Evolutionary conservation across 345 rosid genomes (phyloP).

Genomic region (Barbarea vulgaris): DNA sequence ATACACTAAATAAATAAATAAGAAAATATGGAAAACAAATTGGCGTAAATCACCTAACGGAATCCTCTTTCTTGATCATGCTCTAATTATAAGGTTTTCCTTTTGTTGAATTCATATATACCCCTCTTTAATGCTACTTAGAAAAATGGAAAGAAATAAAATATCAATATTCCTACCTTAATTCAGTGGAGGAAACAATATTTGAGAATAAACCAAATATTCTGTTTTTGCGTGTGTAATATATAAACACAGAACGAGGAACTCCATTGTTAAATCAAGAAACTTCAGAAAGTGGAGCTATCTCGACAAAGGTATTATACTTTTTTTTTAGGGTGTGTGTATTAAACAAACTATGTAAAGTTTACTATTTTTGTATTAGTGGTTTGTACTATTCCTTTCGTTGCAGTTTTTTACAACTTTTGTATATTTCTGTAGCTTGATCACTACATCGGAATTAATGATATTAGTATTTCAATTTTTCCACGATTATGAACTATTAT

Average conservation of each 20-base stretch:
- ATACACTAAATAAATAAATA: not conserved
- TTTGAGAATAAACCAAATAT: conserved; percentile 17
- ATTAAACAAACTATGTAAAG: not conserved
- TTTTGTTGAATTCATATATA: not conserved
- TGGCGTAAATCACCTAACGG: conserved; percentile 6
- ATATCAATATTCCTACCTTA: conserved; percentile 14
- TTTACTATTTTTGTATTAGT: not conserved
- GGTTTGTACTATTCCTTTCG: not conserved
- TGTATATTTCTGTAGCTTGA: not conserved
- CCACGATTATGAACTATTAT: not conserved
- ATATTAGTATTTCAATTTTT: not conserved
- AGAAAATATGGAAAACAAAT: not conserved
- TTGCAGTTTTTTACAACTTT: not conserved
- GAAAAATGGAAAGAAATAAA: conserved; percentile 9
- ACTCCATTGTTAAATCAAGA: conserved; percentile 38
- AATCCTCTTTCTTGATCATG: conserved; percentile 17
- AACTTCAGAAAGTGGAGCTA: conserved; percentile 37
- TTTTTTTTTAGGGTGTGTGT: not conserved
- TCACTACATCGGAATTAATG: not conserved
- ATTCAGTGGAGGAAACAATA: conserved; percentile 22
- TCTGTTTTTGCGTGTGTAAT: conserved; percentile 2
- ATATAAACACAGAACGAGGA: conserved; percentile 36
- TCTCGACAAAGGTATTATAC: conserved; percentile 27
- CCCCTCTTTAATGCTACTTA: conserved; percentile 1
- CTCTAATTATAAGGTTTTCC: conserved; percentile 2